Conservation (phyloP, 371 early-diverging fungal species). For the Actinomortierella wolfii region DNA sequence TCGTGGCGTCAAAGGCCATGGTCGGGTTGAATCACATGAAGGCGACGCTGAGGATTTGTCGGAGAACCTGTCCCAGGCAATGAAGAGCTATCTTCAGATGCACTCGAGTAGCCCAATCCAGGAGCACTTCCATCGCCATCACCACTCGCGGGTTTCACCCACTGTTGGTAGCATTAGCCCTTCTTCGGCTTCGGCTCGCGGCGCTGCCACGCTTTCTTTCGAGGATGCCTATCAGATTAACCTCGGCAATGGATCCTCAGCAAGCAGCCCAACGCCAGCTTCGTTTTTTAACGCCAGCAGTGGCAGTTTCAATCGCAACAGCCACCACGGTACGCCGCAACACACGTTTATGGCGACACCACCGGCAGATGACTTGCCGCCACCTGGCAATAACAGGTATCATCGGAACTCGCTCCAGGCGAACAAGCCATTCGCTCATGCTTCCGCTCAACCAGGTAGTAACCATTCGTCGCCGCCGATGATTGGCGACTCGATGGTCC, state of each 20-base stretch:
- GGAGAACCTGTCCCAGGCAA: slow-evolving; percentile 28
- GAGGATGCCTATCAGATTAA: slow-evolving; percentile 65
- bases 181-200: slow-evolving; percentile 12
- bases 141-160: slow-evolving; percentile 32
- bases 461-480: too few species aligned
- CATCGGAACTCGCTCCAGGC: too few species aligned
- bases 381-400: too few species aligned
- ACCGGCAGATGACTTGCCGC: slow-evolving; percentile 6
- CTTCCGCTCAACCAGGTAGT: too few species aligned
- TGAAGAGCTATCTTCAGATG: slow-evolving; percentile 19
- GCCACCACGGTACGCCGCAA: slow-evolving; percentile 12
- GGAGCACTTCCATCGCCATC: slow-evolving; percentile 1
- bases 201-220: slow-evolving; percentile 58
- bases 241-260: slow-evolving; percentile 56
- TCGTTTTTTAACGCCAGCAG: slow-evolving; percentile 7
- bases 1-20: slow-evolving; percentile 14
- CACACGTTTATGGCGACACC: slow-evolving; percentile 41
- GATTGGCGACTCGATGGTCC: too few species aligned
- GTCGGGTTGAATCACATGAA: slow-evolving; percentile 35
- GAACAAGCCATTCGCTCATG: too few species aligned
- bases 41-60: slow-evolving; percentile 38
- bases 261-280: slow-evolving; percentile 17
- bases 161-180: slow-evolving; percentile 32
- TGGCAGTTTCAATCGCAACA: slow-evolving; percentile 16
- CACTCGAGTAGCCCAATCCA: slow-evolving; percentile 30